Evolutionary conservation across 352 stramenopile genomes (phyloP), one percentile per base, ranked within the genome.

Genomic region (Thraustotheca clavata): DNA sequence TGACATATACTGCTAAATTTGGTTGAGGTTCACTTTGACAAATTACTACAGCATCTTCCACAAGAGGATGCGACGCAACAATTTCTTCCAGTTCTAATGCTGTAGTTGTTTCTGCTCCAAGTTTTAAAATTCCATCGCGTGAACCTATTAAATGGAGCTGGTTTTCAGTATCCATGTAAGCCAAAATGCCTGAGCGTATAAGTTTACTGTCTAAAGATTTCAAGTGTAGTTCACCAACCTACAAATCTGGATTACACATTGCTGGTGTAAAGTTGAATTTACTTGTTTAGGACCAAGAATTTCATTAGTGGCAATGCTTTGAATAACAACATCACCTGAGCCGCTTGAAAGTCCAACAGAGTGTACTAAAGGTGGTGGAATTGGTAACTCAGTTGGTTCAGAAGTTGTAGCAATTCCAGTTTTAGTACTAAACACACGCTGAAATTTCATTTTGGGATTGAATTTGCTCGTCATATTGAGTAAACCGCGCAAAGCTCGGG

Each of bases 21-120:
- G 12, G 11, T 14, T 31, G 9, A 2, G 12, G 9, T 9, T 31
- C 34, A 11, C 16, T 16, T 16, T 16, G 38, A 43, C n/a, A 52
- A 11, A 41, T 49, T 35, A 73, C 49, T 7, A 54, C 55, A 14
- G 43, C 61, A 22, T 74, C 69, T 3, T 60, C 49, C 0, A 74
- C 67, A 41, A 74, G 67, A 39, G 69, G 67, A 49, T 74, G 69
- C 4, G 69, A 73, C 16, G 62, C 60, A 27, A 73, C 35, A 20
- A 74, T 43, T 40, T 74, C 67, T 68, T 74, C 67, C 22, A 68
- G 54, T n/a, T 67, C 59, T 2, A 74, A 32, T 12, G 36, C 38
- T 36, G 67, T 55, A 31, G 52, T 48, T 31, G 60, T 40, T 14
- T 68, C 39, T 11, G 22, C 32, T 16, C 47, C 67, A 20, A 73